A percentile compares a stretch with the other conserved stretches of the same genome.
phyloP scores from a whole-genome alignment of 257 asterid genomes.

The Solanum neorickii region DNA sequence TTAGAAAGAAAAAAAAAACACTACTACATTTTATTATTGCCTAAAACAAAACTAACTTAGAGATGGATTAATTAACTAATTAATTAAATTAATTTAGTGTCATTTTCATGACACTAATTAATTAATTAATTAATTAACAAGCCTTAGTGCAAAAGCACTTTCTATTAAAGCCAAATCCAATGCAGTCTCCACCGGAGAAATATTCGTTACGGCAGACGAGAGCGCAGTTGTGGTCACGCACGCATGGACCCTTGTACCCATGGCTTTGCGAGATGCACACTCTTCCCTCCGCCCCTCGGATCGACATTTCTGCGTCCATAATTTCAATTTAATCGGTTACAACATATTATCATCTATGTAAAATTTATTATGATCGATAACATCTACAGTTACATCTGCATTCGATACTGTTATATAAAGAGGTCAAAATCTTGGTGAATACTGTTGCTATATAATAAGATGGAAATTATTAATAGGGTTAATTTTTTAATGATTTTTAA shows the following conservation, averaged over 20 bases:
- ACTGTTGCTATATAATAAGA: too few species aligned
- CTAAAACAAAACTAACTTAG: neutral
- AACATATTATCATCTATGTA: too few species aligned
- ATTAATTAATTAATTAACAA: neutral
- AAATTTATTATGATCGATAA: too few species aligned
- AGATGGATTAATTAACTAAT: neutral
- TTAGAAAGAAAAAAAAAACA: neutral
- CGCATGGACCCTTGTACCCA: slow-evolving; percentile 6
- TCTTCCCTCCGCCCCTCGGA: neutral
- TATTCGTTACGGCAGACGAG: slow-evolving; percentile 9
- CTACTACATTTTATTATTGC: neutral
- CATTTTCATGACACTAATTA: neutral
- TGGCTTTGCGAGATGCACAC: slow-evolving; percentile 11
- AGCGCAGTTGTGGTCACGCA: slow-evolving; percentile 12
- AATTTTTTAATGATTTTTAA: too few species aligned
- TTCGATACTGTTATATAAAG: too few species aligned
- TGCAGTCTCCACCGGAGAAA: slow-evolving; percentile 8
- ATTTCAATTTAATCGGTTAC: neutral
- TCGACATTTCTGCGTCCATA: neutral
- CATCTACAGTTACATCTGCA: too few species aligned
- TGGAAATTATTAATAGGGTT: too few species aligned
- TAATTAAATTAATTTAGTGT: neutral
- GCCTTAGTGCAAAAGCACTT: slow-evolving; percentile 13
- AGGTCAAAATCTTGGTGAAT: too few species aligned
- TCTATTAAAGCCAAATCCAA: slow-evolving; percentile 4